phyloP scores from a whole-genome alignment of 352 stramenopile species.

The Phytophthora podocarpi region DNA sequence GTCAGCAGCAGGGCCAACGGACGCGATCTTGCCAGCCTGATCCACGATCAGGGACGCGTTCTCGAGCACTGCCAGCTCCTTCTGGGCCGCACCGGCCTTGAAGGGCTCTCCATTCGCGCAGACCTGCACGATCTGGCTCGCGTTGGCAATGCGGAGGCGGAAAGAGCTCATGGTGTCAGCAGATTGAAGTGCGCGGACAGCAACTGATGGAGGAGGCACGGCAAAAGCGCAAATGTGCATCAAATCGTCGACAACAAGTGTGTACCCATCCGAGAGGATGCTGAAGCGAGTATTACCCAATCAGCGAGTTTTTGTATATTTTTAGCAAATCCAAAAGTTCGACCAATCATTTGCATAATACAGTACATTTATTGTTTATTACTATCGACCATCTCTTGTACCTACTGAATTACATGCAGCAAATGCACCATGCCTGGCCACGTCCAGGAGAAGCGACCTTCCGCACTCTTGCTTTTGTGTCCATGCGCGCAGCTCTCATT shows the following conservation, averaged over 20 bases:
- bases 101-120: slow-evolving; percentile 63
- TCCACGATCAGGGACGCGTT: slow-evolving; percentile 66
- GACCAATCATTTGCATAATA: slow-evolving; percentile 29
- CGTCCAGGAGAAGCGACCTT: too few relatives aligned
- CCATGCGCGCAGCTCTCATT: slow-evolving; percentile 32
- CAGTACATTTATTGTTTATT: not conserved
- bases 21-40: slow-evolving; percentile 57
- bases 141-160: slow-evolving; percentile 69
- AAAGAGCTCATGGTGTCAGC: slow-evolving; percentile 63
- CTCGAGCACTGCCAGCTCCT: slow-evolving; percentile 64
- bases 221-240: slow-evolving; percentile 29
- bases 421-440: too few relatives aligned
- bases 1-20: slow-evolving; percentile 58
- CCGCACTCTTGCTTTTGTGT: slow-evolving; percentile 25
- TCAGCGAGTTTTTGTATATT: too few relatives aligned
- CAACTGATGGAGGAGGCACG: slow-evolving; percentile 4
- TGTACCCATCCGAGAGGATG: slow-evolving; percentile 24
- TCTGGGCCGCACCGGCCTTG: slow-evolving; percentile 68
- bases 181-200: not conserved
- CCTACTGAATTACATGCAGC: too few relatives aligned
- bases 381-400: slow-evolving; percentile 3
- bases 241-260: slow-evolving; percentile 15
- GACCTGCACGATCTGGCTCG: slow-evolving; percentile 76
- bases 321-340: slow-evolving; percentile 12
- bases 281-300: slow-evolving; percentile 18